Percentiles rank a stretch among this genome's conserved stretches.
phyloP scores from a whole-genome alignment of 768 basidiomycete species.

The Russula sp. region DNA sequence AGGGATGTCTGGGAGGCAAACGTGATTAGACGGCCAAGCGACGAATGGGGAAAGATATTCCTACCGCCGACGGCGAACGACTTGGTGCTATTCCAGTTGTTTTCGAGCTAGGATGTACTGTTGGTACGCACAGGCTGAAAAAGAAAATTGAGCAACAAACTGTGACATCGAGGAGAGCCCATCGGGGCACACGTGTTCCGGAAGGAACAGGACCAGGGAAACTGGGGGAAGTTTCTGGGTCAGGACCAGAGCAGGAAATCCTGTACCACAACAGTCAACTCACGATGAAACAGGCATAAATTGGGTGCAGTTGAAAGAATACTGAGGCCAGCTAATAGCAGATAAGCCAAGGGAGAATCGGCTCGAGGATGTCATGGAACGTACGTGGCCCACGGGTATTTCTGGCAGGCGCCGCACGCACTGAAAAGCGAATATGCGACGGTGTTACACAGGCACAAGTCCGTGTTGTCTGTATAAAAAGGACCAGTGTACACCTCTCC shows the following conservation, averaged over 20 bases:
- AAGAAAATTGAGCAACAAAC: not conserved
- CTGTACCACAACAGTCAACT: not conserved
- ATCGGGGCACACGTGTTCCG: conserved; percentile 7
- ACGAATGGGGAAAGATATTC: too few relatives aligned
- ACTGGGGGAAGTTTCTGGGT: not conserved
- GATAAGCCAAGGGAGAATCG: not conserved
- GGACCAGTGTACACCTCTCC: conserved; percentile 5
- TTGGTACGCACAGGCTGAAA: not conserved
- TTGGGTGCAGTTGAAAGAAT: not conserved
- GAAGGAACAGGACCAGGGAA: conserved; percentile 9
- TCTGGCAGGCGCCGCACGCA: conserved; percentile 18
- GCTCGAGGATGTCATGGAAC: not conserved
- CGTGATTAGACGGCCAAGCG: too few relatives aligned
- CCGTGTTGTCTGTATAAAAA: not conserved
- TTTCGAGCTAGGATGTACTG: too few relatives aligned
- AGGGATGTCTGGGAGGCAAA: too few relatives aligned
- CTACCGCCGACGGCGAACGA: too few relatives aligned
- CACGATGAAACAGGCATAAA: not conserved
- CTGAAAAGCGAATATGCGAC: conserved; percentile 13
- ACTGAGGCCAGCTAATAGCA: not conserved
- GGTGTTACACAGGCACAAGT: conserved; percentile 16
- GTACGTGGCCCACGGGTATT: not conserved
- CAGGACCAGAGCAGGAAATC: not conserved
- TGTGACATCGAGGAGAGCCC: conserved; percentile 7
- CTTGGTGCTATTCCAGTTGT: too few relatives aligned